Base-by-base conservation (phyloP, 768 basidiomycete genomes). In the Russula abietina region DNA sequence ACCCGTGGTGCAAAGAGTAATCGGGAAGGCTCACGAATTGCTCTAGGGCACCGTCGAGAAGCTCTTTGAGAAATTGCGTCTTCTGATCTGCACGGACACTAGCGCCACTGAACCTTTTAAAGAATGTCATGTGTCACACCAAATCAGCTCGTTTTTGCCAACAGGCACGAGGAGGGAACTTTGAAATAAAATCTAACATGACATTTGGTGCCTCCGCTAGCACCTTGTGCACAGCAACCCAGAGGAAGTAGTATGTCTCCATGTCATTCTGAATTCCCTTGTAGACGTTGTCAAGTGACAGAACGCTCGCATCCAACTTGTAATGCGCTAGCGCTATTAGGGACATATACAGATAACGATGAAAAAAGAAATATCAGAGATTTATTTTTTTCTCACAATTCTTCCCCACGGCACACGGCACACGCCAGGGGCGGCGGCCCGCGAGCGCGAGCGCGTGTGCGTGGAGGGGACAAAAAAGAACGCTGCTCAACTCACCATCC, bases 171-270 rank as follows among this genome's bases (percentile, higher is more conserved):
- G 0, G n/a, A 30, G 48, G 33, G n/a, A n/a, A 39, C 7, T 46
- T 39, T 28, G 46, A 39, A 49, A 7, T 39, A 55, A 55, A 55
- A 49, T 61, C 60, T 61, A 61, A 46, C 60, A 32, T 49, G 33
- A 22, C 28, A 53, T 39, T 32, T 36, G 56, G 39, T 58, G 36
- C 54, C 62, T 66, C 65, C 38, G 48, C 57, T 32, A 65, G 58
- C 59, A 61, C 62, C 59, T 65, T 67, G 54, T 39, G 66, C 63
- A 61, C 66, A 30, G 66, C 66, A 52, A 67, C 43, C 66, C 66
- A 67, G 59, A 67, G 66, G 43, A 46, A 53, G 52, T 65, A 65
- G 48, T 60, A 65, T 7, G 60, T 54, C 52, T 67, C 66, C 52
- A 16, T 41, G 51, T 65, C 66, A 10, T 9, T 28, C 19, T 48